These are phyloP conservation scores for Samsoniella hepiali DNA, from an alignment of 2,329 filamentous ascomycete genomes.

Conservation along the genomic window DNA sequence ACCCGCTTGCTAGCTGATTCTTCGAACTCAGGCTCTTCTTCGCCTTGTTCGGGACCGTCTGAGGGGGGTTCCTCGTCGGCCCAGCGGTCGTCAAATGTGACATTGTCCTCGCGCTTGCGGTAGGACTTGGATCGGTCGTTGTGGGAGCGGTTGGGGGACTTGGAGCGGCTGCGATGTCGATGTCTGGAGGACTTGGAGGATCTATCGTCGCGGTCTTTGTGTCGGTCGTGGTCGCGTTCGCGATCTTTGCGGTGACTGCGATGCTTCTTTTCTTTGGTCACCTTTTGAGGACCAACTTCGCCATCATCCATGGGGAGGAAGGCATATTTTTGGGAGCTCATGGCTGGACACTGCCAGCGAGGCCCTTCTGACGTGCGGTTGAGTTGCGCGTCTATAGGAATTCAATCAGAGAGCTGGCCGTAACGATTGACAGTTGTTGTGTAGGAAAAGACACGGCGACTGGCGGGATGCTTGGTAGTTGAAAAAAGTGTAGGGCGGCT, in stretches of 20 bases:
- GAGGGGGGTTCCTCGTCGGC: constrained; percentile 67
- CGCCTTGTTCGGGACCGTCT: constrained; percentile 39
- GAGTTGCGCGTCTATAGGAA: too few relatives aligned
- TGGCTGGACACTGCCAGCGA: constrained; percentile 23
- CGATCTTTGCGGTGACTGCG: constrained; percentile 33
- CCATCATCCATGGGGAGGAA: constrained; percentile 66
- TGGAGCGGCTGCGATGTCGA: constrained; percentile 32
- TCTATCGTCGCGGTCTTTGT: constrained; percentile 23
- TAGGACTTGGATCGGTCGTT: constrained; percentile 40
- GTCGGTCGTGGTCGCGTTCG: constrained; percentile 12
- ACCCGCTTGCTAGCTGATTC: constrained; percentile 70
- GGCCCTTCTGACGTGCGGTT: neutral
- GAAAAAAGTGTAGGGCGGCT: constrained; percentile 11
- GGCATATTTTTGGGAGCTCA: constrained; percentile 61
- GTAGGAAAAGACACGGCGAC: neutral
- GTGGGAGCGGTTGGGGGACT: constrained; percentile 31
- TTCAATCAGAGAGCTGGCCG: neutral
- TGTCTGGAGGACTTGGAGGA: constrained; percentile 22
- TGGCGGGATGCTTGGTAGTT: neutral
- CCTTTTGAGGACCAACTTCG: constrained; percentile 54
- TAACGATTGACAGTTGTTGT: neutral
- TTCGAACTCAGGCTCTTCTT: constrained; percentile 57
- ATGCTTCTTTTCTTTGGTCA: constrained; percentile 47
- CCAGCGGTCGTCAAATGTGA: constrained; percentile 74
- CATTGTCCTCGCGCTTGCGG: constrained; percentile 39